Conservation (phyloP, 106 monocot genomes). For the Alisma plantagoaquatica region DNA sequence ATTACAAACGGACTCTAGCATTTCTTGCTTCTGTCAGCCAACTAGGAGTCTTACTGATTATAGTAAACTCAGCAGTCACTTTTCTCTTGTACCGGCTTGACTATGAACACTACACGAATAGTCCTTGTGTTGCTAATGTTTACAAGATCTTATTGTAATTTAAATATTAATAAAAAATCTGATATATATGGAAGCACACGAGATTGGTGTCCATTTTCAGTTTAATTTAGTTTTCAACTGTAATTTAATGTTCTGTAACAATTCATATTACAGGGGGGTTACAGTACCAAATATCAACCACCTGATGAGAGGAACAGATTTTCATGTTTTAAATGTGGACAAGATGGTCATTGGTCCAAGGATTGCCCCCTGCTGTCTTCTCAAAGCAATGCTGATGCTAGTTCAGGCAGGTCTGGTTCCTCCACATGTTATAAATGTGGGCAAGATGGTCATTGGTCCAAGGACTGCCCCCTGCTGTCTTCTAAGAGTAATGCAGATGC, state of each 20-base stretch:
- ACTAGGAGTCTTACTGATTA: neutral
- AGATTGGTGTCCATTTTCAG: neutral
- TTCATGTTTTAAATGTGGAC: too few species aligned
- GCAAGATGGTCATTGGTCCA: constrained; percentile 55
- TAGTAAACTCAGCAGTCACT: neutral
- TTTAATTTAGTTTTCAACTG: neutral
- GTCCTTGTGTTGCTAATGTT: too few species aligned
- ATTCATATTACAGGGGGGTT: too few species aligned
- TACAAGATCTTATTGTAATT: too few species aligned
- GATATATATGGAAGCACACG: neutral
- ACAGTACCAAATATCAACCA: too few species aligned
- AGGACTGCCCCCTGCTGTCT: constrained; percentile 31
- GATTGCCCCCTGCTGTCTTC: constrained; percentile 36
- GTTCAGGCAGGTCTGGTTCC: constrained; percentile 19
- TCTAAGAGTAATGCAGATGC: constrained; percentile 7
- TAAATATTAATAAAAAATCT: neutral
- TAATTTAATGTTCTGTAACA: too few species aligned
- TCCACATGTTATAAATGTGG: constrained; percentile 66
- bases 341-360: constrained; percentile 17
- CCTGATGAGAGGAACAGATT: too few species aligned
- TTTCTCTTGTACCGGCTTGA: neutral
- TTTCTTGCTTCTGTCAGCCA: too few species aligned
- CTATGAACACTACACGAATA: too few species aligned
- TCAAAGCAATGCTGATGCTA: constrained; percentile 2
- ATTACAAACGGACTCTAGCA: too few species aligned